Percentiles rank a stretch among this genome's conserved stretches.
Evolutionary conservation across 192 early-diverging fungal species (phyloP).

Genomic region (Mortierella hygrophila): DNA sequence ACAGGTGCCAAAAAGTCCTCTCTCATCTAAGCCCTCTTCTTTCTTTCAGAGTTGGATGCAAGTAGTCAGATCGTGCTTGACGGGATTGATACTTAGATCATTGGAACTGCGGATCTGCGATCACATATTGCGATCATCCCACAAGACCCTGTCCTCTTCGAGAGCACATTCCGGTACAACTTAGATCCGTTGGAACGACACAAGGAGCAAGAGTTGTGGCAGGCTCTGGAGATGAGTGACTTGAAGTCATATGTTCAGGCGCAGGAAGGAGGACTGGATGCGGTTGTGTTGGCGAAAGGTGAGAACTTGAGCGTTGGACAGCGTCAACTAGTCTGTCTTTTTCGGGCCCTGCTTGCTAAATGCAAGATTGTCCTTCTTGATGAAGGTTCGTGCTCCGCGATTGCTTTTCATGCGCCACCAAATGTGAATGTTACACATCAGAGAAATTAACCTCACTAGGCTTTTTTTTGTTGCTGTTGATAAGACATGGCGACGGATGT

Average conservation of each 20-base stretch:
- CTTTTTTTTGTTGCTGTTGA: neutral
- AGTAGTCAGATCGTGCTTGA: slow-evolving; percentile 79
- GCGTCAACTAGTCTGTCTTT: slow-evolving; percentile 72
- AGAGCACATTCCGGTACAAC: slow-evolving; percentile 65
- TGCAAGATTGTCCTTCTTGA: slow-evolving; percentile 83
- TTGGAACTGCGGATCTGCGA: slow-evolving; percentile 82
- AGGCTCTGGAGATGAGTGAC: slow-evolving; percentile 70
- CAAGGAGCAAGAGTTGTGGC: slow-evolving; percentile 74
- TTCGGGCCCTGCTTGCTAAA: slow-evolving; percentile 72
- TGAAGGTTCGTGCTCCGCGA: slow-evolving; percentile 68
- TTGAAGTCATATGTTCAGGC: slow-evolving; percentile 71
- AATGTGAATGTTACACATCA: neutral
- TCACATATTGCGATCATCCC: slow-evolving; percentile 87
- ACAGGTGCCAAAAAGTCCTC: slow-evolving; percentile 89
- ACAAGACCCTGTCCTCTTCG: slow-evolving; percentile 69
- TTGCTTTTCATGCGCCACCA: neutral
- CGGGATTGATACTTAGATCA: slow-evolving; percentile 73
- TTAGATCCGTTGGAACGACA: slow-evolving; percentile 63
- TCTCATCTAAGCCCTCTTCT: slow-evolving; percentile 80
- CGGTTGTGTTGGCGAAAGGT: slow-evolving; percentile 76
- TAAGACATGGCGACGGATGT: slow-evolving; percentile 67
- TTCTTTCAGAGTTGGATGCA: slow-evolving; percentile 73
- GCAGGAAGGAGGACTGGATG: slow-evolving; percentile 76
- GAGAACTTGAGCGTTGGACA: slow-evolving; percentile 86
- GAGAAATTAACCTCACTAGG: neutral